Evolutionary conservation across 768 basidiomycete genomes (phyloP), one percentile per base, ranked within the genome.

Genomic region (Pholiota conissans): DNA sequence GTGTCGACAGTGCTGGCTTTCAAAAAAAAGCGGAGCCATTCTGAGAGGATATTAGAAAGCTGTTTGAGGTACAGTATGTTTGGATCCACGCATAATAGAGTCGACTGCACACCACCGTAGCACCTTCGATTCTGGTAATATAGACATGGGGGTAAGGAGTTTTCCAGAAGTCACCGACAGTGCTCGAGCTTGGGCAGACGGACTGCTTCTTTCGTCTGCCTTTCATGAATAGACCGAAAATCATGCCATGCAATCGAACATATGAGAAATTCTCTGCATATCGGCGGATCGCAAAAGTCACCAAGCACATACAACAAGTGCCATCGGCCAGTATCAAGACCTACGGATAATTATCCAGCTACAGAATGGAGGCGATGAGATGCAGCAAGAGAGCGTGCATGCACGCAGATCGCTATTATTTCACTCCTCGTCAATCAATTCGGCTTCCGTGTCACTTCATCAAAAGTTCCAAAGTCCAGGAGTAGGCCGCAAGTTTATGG

Each of bases 381-480:
- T 45, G 20, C 22, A 8, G 16, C 18, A 22, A 24, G 42, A 5
- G 18, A 18, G 8, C 4, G 16, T 9, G 4, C n/a, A 18, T 20
- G 67, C n/a, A 18, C 13, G 67, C 61, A 64, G 66, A 70, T 70
- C 69, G 42, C 53, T 61, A 46, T 32, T 65, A 65, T 61, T 67
- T 67, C 60, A 62, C 55, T 29, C 50, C 63, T 70, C 65, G 69
- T 68, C 69, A 68, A 67, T 67, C 63, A 67, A 53, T 42, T 45
- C 35, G 61, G 55, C 69, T 70, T 70, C 69, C 53, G 13, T 70
- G 69, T 66, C 69, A 69, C 42, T 45, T 45, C 42, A 45, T 24
- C 22, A 24, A 13, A 45, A 24, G 42, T 45, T 45, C 42, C 42
- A 45, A 18, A 32, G 30, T 32, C 30, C 5, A 45, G n/a, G 42